A percentile compares a stretch with the other conserved stretches of the same genome.
phyloP scores from a whole-genome alignment of 495 filamentous ascomycete genomes.

The Haplographium delicatum region DNA sequence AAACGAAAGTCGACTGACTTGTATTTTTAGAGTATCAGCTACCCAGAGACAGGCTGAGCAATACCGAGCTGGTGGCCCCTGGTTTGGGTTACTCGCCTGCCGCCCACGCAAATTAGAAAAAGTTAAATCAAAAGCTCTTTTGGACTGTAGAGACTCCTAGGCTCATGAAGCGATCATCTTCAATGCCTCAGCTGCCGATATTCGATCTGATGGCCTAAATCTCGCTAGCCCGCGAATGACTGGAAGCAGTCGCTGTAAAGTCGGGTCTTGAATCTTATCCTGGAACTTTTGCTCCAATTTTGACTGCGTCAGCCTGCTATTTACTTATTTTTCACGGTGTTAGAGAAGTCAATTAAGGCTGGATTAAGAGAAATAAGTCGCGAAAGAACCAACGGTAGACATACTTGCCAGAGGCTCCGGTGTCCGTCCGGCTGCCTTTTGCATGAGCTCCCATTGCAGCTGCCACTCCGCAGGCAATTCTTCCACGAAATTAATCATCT shows the following conservation, averaged over 20 bases:
- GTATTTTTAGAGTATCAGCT: no score
- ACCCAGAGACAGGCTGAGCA: no score
- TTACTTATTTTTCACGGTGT: not conserved
- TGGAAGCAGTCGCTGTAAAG: not conserved
- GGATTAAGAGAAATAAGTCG: not conserved
- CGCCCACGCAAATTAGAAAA: no score
- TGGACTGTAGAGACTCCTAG: no score
- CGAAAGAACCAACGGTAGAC: not conserved
- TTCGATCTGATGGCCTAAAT: conserved; percentile 1
- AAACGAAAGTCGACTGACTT: no score
- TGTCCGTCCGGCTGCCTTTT: not conserved
- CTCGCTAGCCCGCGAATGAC: conserved; percentile 1
- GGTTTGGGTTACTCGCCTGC: no score
- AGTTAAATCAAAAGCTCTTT: no score
- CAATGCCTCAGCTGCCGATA: not conserved
- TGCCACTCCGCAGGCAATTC: conserved; percentile 22
- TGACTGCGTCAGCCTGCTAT: not conserved
- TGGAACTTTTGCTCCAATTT: not conserved
- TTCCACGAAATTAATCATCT: conserved; percentile 24
- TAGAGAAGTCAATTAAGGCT: not conserved
- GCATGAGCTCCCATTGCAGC: conserved; percentile 1
- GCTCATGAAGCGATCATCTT: not conserved
- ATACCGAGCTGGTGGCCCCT: no score
- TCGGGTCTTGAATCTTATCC: not conserved
- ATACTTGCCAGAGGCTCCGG: not conserved